Conservation (phyloP, 2,329 filamentous ascomycete genomes). For the Lachnellula occidentalis region DNA sequence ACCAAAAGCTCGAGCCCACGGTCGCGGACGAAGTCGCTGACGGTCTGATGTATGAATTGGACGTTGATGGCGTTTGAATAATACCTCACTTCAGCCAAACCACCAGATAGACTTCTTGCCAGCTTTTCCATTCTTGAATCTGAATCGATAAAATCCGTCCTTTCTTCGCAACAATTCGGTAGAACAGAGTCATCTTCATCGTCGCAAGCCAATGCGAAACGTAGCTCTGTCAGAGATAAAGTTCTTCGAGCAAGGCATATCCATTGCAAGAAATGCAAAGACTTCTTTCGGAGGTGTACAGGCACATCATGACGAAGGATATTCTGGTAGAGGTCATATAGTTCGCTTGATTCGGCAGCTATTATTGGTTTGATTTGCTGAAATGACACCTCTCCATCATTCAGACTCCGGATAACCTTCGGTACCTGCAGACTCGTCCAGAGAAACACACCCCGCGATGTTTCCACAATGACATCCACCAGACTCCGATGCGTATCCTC, state of each 20-base stretch:
- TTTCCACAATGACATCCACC: slow-evolving; percentile 3
- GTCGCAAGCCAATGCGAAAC: slow-evolving; percentile 16
- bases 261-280: slow-evolving; percentile 22
- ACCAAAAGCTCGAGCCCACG: slow-evolving; percentile 1
- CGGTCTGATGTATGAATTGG: slow-evolving; percentile 36
- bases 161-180: slow-evolving; percentile 1
- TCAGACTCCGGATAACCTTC: slow-evolving; percentile 9
- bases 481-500: not conserved
- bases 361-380: not conserved
- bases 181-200: not conserved
- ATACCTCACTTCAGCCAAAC: slow-evolving; percentile 14
- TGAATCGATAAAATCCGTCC: slow-evolving; percentile 8
- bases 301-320: slow-evolving; percentile 13
- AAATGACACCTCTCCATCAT: slow-evolving; percentile 12
- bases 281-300: slow-evolving; percentile 1
- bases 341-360: slow-evolving; percentile 7
- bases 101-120: slow-evolving; percentile 19
- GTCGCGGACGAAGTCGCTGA: slow-evolving; percentile 31
- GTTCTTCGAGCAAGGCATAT: slow-evolving; percentile 19
- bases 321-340: slow-evolving; percentile 12
- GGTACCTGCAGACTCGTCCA: slow-evolving; percentile 18
- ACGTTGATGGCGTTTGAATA: slow-evolving; percentile 16
- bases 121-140: slow-evolving; percentile 19
- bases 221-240: slow-evolving; percentile 17
- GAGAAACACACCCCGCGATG: slow-evolving; percentile 16